Conservation (phyloP, 192 early-diverging fungal genomes). For the Podila verticillata region DNA sequence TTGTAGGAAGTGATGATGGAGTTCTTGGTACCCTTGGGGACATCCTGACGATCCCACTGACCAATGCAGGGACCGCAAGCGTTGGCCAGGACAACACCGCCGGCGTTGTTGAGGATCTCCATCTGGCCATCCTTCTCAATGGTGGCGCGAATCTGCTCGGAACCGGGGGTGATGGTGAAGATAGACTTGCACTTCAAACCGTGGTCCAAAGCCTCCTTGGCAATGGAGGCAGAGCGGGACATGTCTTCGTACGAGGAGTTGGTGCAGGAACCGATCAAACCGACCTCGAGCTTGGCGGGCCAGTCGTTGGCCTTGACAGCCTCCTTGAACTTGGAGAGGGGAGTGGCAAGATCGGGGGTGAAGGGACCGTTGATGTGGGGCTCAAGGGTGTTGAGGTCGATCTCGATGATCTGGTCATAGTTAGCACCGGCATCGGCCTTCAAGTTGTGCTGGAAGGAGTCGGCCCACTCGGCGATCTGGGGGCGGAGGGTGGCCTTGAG, state of each 20-base stretch:
- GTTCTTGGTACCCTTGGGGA: conserved; percentile 97
- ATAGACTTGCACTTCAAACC: conserved; percentile 85
- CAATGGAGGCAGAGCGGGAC: conserved; percentile 90
- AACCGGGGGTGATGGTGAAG: conserved; percentile 95
- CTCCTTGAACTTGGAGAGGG: conserved; percentile 92
- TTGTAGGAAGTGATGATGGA: conserved; percentile 99
- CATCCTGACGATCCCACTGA: conserved; percentile 98
- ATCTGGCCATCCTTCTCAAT: conserved; percentile 92
- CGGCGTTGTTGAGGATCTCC: conserved; percentile 76
- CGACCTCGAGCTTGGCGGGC: conserved; percentile 88
- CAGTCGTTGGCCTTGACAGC: conserved; percentile 87
- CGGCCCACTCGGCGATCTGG: conserved; percentile 81
- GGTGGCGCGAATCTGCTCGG: conserved; percentile 97
- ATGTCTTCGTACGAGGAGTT: conserved; percentile 99
- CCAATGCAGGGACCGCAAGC: conserved; percentile 99
- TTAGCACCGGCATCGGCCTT: conserved; percentile 85
- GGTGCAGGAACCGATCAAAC: conserved; percentile 98
- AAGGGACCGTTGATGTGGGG: conserved; percentile 98
- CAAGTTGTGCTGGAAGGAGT: conserved; percentile 89
- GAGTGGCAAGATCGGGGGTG: conserved; percentile 95
- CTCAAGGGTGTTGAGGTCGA: conserved; percentile 92
- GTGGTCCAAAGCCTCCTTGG: conserved; percentile 80
- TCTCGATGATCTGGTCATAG: conserved; percentile 95
- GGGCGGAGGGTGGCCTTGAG: conserved; percentile 86
- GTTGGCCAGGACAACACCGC: conserved; percentile 93